phyloP scores from a whole-genome alignment of 768 basidiomycete genomes.

The Boletus reticuloceps region DNA sequence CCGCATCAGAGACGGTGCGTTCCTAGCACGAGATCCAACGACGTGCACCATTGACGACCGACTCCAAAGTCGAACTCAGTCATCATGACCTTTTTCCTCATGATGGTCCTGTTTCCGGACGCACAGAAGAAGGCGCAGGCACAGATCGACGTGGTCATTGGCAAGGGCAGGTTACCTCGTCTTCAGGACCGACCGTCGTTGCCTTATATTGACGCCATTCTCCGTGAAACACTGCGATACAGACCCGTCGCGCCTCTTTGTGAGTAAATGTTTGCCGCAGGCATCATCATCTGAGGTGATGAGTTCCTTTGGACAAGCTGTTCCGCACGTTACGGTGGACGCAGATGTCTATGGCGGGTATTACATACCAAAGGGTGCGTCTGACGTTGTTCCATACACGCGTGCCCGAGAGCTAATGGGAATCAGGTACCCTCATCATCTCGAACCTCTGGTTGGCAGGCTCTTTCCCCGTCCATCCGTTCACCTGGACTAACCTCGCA shows the following conservation, averaged over 20 bases:
- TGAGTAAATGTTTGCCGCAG: not conserved
- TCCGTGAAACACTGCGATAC: slow-evolving; percentile 11
- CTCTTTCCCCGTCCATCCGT: not conserved
- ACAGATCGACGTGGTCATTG: slow-evolving; percentile 9
- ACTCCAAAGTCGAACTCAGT: slow-evolving; percentile 20
- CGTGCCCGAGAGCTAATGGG: not conserved
- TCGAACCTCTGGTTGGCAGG: slow-evolving; percentile 8
- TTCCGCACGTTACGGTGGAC: slow-evolving; percentile 31
- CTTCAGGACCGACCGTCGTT: slow-evolving; percentile 9
- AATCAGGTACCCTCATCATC: slow-evolving; percentile 5
- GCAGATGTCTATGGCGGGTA: slow-evolving; percentile 44
- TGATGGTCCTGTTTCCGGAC: slow-evolving; percentile 8
- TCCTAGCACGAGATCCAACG: not conserved
- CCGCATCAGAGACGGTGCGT: slow-evolving; percentile 15
- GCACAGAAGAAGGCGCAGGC: slow-evolving; percentile 13
- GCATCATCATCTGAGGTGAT: not conserved
- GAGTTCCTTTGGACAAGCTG: slow-evolving; percentile 5
- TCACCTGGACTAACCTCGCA: not conserved
- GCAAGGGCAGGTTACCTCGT: slow-evolving; percentile 1
- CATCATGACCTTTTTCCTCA: slow-evolving; percentile 6
- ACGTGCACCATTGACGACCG: not conserved
- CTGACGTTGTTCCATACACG: not conserved
- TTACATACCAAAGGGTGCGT: slow-evolving; percentile 43
- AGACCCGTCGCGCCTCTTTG: slow-evolving; percentile 9
- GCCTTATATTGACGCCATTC: slow-evolving; percentile 12